Base-by-base conservation (phyloP, 345 rosid species). In the Eucalyptus cladocalyx region DNA sequence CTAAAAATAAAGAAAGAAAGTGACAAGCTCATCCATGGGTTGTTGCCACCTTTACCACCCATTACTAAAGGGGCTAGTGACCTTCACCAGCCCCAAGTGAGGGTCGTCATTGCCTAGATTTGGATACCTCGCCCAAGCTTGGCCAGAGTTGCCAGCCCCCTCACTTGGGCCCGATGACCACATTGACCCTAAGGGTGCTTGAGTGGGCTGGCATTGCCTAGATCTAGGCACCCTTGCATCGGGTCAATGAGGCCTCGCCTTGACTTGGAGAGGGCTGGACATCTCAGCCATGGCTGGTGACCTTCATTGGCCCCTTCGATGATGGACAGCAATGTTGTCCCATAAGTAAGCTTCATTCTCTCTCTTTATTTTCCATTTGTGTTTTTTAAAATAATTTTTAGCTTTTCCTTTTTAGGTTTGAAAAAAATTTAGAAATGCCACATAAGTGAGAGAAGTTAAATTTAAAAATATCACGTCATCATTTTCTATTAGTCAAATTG, bases 121-220 rank as follows among this genome's bases (percentile, higher is more conserved):
- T 24, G 62, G 62, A 13, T 1, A 56, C 14, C 62, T 56, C 3
- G 0, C 62, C 1, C 2, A 1, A 11, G 62, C 30, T 56, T 56
- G 62, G 62, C 30, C 2, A 56, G 2, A 5, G 62, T 56, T 56
- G 62, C 3, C 2, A 0, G 26, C 11, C 58, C 58, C 58, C 26
- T 53, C 26, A 4, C 58, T 53, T 53, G 26, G 62, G 58, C 26
- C 11, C 0, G 5, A 53, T 19, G 58, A 53, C 58, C 58, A 8
- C 26, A 4, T 4, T 53, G 26, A 4, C 26, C 58, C 11, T 53
- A 8, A 53, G 4, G 58, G 58, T 8, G 11, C 26, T 21, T 2
- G 1, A 1, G 10, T 53, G 58, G 58, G 58, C 10, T 53, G 0
- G 30, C 13, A 24, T 56, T 56, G 30, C 62, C 30, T 56, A 56